Evolutionary conservation across 352 stramenopile genomes (phyloP), one percentile per base, ranked within the genome.

Genomic region (Globisporangium nodosum): DNA sequence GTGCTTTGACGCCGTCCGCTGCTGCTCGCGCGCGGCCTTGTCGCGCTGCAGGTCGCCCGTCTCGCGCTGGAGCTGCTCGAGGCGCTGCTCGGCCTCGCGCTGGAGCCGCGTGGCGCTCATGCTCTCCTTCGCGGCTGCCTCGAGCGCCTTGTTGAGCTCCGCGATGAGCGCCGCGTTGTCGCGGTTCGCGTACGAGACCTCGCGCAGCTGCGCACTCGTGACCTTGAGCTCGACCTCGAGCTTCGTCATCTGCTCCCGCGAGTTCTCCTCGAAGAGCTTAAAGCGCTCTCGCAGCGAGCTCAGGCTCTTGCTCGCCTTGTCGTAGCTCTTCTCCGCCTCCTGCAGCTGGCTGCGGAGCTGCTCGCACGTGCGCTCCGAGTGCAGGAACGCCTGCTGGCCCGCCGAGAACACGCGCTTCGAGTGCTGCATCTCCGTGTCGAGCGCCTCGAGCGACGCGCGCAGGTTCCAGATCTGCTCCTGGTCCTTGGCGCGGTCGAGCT

Each of bases 181-280:
- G 8, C 80, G 76, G 49, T 87, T 90, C 37, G 81, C 74, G 51
- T 88, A 90, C 13, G 81, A 84, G 37, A 88, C 76, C 59, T 94
- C 82, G 2, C 81, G 78, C 0, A 94, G 61, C 57, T 92, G 82
- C 0, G 81, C 74, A 21, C 65, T 80, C 9, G 78, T 74, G 13
- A 90, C 81, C 40, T 88, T 89, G 45, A 94, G 67, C 66, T 93
- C 81, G n/a, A 92, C 77, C 43, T 91, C 81, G 0, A 93, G 65
- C 49, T 88, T 90, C 0, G 74, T 87, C n/a, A 90, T 74, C 49
- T 91, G 81, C 13, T 90, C 81, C 54, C 89, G 92, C 4, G 81
- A 76, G 45, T 59, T 85, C 21, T 87, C 68, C 24, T 93, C 84
- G 54, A 88, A 88, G 53, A 90, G 65, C 49, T 90, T 92, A 62